A percentile compares a stretch with the other conserved stretches of the same genome.
Evolutionary conservation across 106 monocot species (phyloP).

Genomic region (Vanilla planifolia): DNA sequence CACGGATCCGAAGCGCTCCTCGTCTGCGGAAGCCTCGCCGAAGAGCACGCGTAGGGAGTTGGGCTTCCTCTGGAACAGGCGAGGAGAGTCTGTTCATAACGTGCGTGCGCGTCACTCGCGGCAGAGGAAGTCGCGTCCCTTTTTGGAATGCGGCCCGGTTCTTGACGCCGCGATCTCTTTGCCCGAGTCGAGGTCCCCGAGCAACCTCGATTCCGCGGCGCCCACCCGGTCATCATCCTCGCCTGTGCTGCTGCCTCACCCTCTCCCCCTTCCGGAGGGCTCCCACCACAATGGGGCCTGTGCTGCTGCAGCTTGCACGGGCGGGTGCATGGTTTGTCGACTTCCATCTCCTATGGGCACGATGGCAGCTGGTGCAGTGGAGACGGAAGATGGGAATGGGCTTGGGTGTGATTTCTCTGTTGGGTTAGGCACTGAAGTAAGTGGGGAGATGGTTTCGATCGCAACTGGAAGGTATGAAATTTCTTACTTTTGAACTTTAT

Average conservation of each 20-base stretch:
- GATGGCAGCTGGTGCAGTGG: background rate
- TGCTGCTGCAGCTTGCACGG: background rate
- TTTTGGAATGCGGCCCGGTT: background rate
- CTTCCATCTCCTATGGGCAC: constrained; percentile 9
- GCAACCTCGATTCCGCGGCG: constrained; percentile 18
- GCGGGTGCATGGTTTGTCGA: background rate
- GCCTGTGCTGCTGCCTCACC: constrained; percentile 29
- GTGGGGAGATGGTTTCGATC: constrained; percentile 16
- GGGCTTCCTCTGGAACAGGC: background rate
- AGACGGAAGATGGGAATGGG: constrained; percentile 4
- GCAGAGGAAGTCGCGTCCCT: constrained; percentile 28
- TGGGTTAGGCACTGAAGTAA: background rate
- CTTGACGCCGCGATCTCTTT: constrained; percentile 1
- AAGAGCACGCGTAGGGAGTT: background rate
- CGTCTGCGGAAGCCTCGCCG: constrained; percentile 10
- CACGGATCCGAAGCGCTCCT: constrained; percentile 6
- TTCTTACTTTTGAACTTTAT: background rate
- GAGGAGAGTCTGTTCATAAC: background rate
- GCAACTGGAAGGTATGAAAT: constrained; percentile 12
- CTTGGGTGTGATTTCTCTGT: background rate
- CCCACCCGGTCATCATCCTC: constrained; percentile 37
- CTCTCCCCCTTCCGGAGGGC: constrained; percentile 43
- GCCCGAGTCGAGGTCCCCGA: constrained; percentile 23
- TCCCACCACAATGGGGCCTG: background rate
- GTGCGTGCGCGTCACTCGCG: constrained; percentile 26